Percentiles rank a stretch among this genome's conserved stretches.
Conservation (phyloP, 306 rosid genomes). For the Cyamopsis tetragonoloba region DNA sequence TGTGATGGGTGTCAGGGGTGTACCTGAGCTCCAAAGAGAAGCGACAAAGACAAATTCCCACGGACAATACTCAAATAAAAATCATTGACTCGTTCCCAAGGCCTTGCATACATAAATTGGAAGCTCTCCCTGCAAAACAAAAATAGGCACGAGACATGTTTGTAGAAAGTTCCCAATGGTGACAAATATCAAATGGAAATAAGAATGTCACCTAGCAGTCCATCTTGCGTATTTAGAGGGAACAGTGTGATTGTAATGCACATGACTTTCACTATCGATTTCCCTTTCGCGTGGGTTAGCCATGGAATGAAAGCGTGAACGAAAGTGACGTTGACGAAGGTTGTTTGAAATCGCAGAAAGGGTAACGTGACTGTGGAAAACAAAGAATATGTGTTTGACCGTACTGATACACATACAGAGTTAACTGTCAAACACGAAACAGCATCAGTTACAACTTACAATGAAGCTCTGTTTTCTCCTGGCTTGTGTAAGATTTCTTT, state of each 20-base stretch:
- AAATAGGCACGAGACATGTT: neutral
- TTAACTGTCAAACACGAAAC: neutral
- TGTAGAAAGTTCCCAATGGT: neutral
- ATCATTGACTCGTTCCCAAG: slow-evolving; percentile 68
- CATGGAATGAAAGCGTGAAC: slow-evolving; percentile 23
- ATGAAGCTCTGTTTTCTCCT: too few relatives aligned
- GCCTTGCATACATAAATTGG: slow-evolving; percentile 65
- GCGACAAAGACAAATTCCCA: slow-evolving; percentile 37
- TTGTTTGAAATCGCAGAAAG: neutral
- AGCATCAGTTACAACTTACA: too few relatives aligned
- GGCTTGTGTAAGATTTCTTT: too few relatives aligned
- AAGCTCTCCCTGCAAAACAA: slow-evolving; percentile 57
- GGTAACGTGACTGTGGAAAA: neutral
- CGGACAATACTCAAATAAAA: slow-evolving; percentile 57
- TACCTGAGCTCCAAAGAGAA: slow-evolving; percentile 50
- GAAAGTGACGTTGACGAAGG: neutral
- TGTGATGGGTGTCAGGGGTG: neutral
- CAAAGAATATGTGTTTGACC: neutral
- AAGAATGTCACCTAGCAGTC: slow-evolving; percentile 53
- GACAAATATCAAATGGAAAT: neutral
- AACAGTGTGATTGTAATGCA: slow-evolving; percentile 68
- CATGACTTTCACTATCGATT: slow-evolving; percentile 16
- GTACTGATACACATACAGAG: neutral
- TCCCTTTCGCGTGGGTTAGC: slow-evolving; percentile 27
- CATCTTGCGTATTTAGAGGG: slow-evolving; percentile 63